phyloP scores from a whole-genome alignment of 495 filamentous ascomycete species.

The Cetradonia linearis region DNA sequence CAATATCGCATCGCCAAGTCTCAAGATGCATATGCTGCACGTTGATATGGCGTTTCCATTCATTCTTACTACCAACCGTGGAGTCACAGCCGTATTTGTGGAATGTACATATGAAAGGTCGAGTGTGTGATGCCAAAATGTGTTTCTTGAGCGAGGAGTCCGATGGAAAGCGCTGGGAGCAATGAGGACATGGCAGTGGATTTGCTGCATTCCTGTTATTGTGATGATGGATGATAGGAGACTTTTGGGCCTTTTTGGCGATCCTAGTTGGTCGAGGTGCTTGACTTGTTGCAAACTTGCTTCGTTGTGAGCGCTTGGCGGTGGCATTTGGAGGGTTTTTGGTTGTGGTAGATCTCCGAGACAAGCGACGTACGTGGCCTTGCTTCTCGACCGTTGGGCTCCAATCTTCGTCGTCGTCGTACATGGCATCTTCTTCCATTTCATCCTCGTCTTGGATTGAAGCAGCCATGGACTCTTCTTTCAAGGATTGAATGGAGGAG shows the following conservation, averaged over 20 bases:
- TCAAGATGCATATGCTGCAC: conserved; percentile 71
- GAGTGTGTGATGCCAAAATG: conserved; percentile 33
- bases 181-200: conserved; percentile 17
- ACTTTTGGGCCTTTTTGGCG: conserved; percentile 9
- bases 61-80: conserved; percentile 86
- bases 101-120: conserved; percentile 75
- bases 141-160: conserved; percentile 24
- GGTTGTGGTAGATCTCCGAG: conserved; percentile 5
- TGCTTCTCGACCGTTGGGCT: neutral
- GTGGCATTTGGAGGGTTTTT: neutral
- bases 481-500: conserved; percentile 1
- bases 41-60: conserved; percentile 87
- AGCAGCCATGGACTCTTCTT: neutral
- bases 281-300: conserved; percentile 3
- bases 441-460: conserved; percentile 19
- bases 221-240: neutral
- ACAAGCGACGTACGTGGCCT: conserved; percentile 1
- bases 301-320: conserved; percentile 12
- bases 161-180: conserved; percentile 16
- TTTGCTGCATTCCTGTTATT: conserved; percentile 5
- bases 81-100: conserved; percentile 70
- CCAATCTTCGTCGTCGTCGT: conserved; percentile 21
- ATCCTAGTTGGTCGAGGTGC: conserved; percentile 1
- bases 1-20: conserved; percentile 72
- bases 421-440: conserved; percentile 18